phyloP scores from a whole-genome alignment of 2,329 filamentous ascomycete species.

The Metarhizium guizhouense region DNA sequence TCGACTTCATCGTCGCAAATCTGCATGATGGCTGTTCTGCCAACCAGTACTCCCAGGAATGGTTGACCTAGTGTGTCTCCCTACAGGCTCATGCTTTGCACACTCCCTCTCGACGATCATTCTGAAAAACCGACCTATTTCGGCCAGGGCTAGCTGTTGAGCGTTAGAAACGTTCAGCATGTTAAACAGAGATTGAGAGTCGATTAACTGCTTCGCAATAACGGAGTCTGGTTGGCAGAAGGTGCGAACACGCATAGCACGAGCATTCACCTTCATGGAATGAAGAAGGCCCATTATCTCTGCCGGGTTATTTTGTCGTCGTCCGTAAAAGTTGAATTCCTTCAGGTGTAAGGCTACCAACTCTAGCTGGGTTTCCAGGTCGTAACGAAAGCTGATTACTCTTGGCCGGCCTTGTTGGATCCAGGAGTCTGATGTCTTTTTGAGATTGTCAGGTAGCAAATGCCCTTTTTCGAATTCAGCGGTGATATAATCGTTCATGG shows the following conservation, averaged over 20 bases:
- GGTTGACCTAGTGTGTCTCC: not conserved
- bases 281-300: conserved; percentile 40
- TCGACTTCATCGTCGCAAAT: not conserved
- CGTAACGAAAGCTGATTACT: conserved; percentile 49
- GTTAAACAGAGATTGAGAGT: conserved; percentile 41
- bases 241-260: conserved; percentile 43
- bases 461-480: conserved; percentile 46
- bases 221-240: conserved; percentile 51
- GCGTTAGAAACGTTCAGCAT: conserved; percentile 35
- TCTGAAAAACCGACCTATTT: conserved; percentile 47
- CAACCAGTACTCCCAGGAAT: not conserved
- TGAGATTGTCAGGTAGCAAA: conserved; percentile 40
- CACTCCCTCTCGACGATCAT: conserved; percentile 38
- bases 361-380: conserved; percentile 52
- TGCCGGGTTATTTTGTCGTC: conserved; percentile 29
- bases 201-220: conserved; percentile 48
- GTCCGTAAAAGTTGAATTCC: conserved; percentile 47
- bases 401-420: conserved; percentile 41
- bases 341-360: conserved; percentile 39
- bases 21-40: not conserved
- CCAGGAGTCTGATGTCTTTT: conserved; percentile 43
- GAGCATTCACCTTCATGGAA: conserved; percentile 43
- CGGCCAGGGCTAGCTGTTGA: conserved; percentile 36
- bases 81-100: not conserved
- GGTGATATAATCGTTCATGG: conserved; percentile 43